Evolutionary conservation across 352 stramenopile genomes (phyloP).

Genomic region (Phytophthora quininea): DNA sequence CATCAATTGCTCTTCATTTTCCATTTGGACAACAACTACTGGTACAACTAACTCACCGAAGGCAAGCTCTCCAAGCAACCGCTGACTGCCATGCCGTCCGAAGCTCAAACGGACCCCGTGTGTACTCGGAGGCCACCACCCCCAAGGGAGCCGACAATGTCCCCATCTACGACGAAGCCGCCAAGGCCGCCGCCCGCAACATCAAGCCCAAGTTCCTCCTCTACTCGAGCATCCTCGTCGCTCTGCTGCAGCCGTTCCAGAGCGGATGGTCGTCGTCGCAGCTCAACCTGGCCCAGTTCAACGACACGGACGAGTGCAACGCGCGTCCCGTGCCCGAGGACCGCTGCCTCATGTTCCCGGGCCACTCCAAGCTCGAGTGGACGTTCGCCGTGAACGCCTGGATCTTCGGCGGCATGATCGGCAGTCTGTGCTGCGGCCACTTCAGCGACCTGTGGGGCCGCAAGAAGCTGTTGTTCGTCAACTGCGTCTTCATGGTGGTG

Average conservation of each 20-base stretch:
- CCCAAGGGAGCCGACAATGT: constrained; percentile 17
- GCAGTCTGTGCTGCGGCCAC: constrained; percentile 38
- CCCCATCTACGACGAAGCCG: constrained; percentile 19
- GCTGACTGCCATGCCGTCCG: not conserved
- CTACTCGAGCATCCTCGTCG: constrained; percentile 45
- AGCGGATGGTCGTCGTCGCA: constrained; percentile 60
- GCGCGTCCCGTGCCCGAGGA: constrained; percentile 12
- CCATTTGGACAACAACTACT: too few relatives aligned
- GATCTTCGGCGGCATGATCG: constrained; percentile 61
- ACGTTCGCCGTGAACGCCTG: constrained; percentile 37
- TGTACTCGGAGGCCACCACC: constrained; percentile 23
- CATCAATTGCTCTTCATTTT: too few relatives aligned
- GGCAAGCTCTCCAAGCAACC: too few relatives aligned
- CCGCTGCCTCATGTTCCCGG: constrained; percentile 18
- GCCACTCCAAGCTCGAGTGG: constrained; percentile 21
- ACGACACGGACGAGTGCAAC: constrained; percentile 46
- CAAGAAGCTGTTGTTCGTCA: constrained; percentile 36
- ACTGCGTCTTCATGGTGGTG: constrained; percentile 39
- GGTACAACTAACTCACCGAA: too few relatives aligned
- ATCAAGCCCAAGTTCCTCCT: constrained; percentile 40
- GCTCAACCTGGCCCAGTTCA: constrained; percentile 51
- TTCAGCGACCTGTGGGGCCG: constrained; percentile 34
- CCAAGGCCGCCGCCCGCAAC: constrained; percentile 23
- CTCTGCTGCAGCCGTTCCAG: constrained; percentile 47
- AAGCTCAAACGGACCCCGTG: constrained; percentile 20